Conservation (phyloP, 2,329 filamentous ascomycete species). For the Cercospora sojina region DNA sequence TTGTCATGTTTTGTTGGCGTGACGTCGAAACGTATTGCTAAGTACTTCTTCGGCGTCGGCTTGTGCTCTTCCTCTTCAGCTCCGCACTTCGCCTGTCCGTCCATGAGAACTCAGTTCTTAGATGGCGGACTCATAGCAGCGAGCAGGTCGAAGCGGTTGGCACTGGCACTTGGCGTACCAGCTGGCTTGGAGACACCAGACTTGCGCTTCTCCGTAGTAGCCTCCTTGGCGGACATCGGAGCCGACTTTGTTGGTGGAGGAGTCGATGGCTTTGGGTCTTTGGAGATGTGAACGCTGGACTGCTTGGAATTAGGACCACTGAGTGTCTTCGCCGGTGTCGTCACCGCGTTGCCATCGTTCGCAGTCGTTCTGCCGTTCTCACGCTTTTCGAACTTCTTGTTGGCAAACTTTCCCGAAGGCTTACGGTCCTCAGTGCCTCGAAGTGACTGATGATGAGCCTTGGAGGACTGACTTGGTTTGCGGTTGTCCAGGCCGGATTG, state of each 20-base stretch:
- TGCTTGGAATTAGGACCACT: constrained; percentile 5
- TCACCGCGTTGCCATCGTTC: not conserved
- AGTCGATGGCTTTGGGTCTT: constrained; percentile 12
- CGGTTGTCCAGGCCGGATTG: not conserved
- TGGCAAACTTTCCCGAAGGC: constrained; percentile 7
- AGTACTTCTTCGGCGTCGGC: not conserved
- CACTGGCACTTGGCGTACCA: constrained; percentile 11
- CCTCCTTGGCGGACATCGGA: constrained; percentile 14
- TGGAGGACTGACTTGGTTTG: constrained; percentile 2
- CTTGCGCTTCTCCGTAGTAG: constrained; percentile 13
- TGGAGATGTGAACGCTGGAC: constrained; percentile 2
- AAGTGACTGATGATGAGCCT: not conserved
- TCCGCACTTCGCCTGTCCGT: not conserved
- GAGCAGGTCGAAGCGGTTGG: constrained; percentile 11
- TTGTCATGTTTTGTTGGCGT: not conserved
- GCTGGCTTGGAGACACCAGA: constrained; percentile 8
- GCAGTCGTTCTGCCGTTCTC: not conserved
- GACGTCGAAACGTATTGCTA: not conserved
- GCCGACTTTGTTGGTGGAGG: constrained; percentile 5
- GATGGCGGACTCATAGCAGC: constrained; percentile 9
- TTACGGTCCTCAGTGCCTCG: constrained; percentile 4
- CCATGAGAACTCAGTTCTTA: constrained; percentile 1
- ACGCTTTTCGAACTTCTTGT: constrained; percentile 10
- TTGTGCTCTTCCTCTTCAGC: not conserved
- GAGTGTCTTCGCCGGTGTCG: not conserved